These are phyloP conservation scores for Plasmopara muralis DNA, from an alignment of 352 stramenopile species.

Conservation along the genomic window DNA sequence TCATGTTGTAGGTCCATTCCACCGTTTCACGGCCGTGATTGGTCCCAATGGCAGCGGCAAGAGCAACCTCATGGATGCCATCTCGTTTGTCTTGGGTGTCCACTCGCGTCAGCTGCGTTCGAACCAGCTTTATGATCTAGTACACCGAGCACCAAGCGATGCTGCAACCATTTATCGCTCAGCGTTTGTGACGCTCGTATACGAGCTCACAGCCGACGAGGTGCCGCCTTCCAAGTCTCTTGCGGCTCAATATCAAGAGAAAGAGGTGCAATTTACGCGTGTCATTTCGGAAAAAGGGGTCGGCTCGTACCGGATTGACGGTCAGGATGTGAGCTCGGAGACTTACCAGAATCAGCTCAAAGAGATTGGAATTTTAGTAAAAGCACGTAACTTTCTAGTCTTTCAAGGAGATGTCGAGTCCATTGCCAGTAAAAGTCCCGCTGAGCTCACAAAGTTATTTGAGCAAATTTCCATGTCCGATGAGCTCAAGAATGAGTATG, in stretches of 20 bases:
- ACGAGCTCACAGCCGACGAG: conserved; percentile 74
- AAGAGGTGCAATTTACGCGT: conserved; percentile 89
- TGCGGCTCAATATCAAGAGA: conserved; percentile 1
- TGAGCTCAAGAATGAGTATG: conserved; percentile 76
- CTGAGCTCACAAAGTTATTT: conserved; percentile 95
- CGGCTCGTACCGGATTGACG: conserved; percentile 77
- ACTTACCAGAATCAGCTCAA: conserved; percentile 92
- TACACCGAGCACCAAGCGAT: conserved; percentile 82
- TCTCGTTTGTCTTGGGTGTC: conserved; percentile 98
- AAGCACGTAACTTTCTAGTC: conserved; percentile 99
- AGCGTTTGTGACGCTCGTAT: conserved; percentile 93
- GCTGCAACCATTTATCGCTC: conserved; percentile 25
- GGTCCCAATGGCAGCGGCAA: conserved; percentile 96
- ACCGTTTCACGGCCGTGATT: conserved; percentile 96
- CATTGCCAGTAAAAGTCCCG: conserved; percentile 93
- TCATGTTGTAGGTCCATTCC: conserved; percentile 94
- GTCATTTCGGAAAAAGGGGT: conserved; percentile 89
- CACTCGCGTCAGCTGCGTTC: conserved; percentile 94
- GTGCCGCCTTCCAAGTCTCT: conserved; percentile 30
- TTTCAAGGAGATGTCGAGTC: conserved; percentile 99
- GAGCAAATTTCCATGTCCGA: conserved; percentile 94
- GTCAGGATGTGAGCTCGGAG: conserved; percentile 81
- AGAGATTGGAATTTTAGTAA: conserved; percentile 96
- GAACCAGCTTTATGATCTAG: conserved; percentile 94
- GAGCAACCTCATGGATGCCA: conserved; percentile 93